Conservation (phyloP, 2,329 filamentous ascomycete species). For the Aspergillus hiratsukae region DNA sequence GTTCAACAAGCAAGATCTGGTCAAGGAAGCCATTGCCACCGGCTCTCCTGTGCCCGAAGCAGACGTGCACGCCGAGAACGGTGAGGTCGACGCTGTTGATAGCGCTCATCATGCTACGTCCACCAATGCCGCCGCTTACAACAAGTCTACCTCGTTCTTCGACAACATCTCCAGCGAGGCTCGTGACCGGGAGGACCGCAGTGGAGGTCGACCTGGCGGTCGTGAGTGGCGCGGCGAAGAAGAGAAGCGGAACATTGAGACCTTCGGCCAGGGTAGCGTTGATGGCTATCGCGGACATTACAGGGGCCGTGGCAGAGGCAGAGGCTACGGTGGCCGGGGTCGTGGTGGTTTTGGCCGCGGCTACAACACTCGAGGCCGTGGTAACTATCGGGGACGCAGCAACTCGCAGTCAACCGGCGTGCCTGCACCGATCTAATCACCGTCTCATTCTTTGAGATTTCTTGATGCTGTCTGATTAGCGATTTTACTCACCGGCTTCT, state of each 20-base stretch:
- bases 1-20: slow-evolving; percentile 81
- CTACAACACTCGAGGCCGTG: slow-evolving; percentile 33
- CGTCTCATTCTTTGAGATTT: slow-evolving; percentile 8
- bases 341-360: slow-evolving; percentile 46
- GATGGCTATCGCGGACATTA: slow-evolving; percentile 81
- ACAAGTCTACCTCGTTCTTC: slow-evolving; percentile 88
- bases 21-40: slow-evolving; percentile 79
- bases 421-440: slow-evolving; percentile 28
- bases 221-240: slow-evolving; percentile 89
- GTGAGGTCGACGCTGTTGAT: slow-evolving; percentile 33
- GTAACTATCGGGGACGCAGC: slow-evolving; percentile 37
- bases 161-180: slow-evolving; percentile 96
- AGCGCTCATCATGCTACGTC: slow-evolving; percentile 27
- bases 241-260: slow-evolving; percentile 93
- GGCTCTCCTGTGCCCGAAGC: slow-evolving; percentile 61
- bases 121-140: slow-evolving; percentile 59
- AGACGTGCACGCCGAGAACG: slow-evolving; percentile 47
- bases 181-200: slow-evolving; percentile 76
- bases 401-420: slow-evolving; percentile 37
- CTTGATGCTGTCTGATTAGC: slow-evolving; percentile 14
- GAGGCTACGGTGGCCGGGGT: slow-evolving; percentile 45
- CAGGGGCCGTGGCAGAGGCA: slow-evolving; percentile 57
- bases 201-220: slow-evolving; percentile 63
- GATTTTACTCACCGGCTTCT: slow-evolving; percentile 16
- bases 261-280: slow-evolving; percentile 93